Conservation (phyloP, 345 rosid genomes). For the Citropsis articulata region DNA sequence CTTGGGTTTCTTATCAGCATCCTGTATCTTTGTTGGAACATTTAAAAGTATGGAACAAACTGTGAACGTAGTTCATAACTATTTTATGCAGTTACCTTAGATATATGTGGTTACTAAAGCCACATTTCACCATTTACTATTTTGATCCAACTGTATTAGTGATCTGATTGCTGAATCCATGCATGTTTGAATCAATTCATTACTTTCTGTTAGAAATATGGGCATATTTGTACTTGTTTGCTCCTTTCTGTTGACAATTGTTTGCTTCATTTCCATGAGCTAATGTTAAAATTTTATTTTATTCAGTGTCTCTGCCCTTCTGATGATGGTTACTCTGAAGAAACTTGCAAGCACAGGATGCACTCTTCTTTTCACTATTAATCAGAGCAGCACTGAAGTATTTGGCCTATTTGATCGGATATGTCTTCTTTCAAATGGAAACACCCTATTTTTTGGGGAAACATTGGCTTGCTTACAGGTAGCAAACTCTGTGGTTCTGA, state of each 20-base stretch:
- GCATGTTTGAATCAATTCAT: background rate
- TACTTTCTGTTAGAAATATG: background rate
- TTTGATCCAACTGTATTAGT: background rate
- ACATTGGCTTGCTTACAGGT: conserved; percentile 99
- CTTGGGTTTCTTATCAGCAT: background rate
- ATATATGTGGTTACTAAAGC: background rate
- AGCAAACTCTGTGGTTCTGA: background rate
- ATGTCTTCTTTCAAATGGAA: conserved; percentile 97
- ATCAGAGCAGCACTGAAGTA: conserved; percentile 98
- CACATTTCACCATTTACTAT: background rate
- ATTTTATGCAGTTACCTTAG: background rate
- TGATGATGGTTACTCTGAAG: conserved; percentile 99
- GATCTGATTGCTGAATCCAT: background rate
- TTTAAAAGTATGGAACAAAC: background rate
- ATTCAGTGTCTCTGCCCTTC: conserved; percentile 88
- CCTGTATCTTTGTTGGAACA: background rate
- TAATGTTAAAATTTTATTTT: conserved; percentile 8
- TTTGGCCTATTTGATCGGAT: conserved; percentile 98
- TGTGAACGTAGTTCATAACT: background rate
- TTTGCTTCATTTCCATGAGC: conserved; percentile 5
- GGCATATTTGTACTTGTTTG: background rate
- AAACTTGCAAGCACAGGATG: conserved; percentile 98
- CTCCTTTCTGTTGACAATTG: background rate
- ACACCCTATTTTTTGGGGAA: conserved; percentile 94
- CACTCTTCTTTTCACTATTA: conserved; percentile 82